Evolutionary conservation across 768 basidiomycete species (phyloP), one percentile per base, ranked within the genome.

Genomic region (Jaapia argillacea): DNA sequence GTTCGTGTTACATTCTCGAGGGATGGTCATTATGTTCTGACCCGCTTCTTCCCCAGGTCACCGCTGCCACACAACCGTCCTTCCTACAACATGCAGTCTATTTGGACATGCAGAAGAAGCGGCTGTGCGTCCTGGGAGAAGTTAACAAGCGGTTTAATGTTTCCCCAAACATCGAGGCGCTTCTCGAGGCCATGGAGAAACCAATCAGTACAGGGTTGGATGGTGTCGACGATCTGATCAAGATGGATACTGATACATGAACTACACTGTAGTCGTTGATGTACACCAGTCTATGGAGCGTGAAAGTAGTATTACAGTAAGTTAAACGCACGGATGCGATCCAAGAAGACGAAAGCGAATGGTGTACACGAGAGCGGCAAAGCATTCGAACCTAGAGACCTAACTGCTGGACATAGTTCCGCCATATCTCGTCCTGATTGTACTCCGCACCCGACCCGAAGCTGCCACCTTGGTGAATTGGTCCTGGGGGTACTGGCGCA

Each of bases 51-150:
- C n/a, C n/a, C n/a, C n/a, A n/a, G n/a, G n/a, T 94, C 24, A 77
- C 74, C 14, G 78, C 84, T 6, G 87, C 82, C 5, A 89, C 86
- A 2, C 84, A 83, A 44, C 79, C 89, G 1, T 85, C 88, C 0
- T 94, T 94, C 60, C 71, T 93, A 2, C 88, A 93, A 57, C 89
- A 94, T 44, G 84, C 85, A 4, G 81, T 87, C 16, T 72, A 81
- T 51, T 55, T 94, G 23, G 81, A 94, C 57, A 54, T 63, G 41
- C 61, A 61, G 28, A 63, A 68, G 16, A 83, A 82, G 52, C 68
- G 66, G 21, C 61, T 90, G 18, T 70, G 69, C 27, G 78, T 92
- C 3, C 67, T 96, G 1, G 92, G 91, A n/a, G 83, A 91, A 57
- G 75, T 94, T 39, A 81, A 82, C 65, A 83, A 82, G 59, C 78